phyloP scores from a whole-genome alignment of 768 basidiomycete genomes.

The Dioszegia crocea region DNA sequence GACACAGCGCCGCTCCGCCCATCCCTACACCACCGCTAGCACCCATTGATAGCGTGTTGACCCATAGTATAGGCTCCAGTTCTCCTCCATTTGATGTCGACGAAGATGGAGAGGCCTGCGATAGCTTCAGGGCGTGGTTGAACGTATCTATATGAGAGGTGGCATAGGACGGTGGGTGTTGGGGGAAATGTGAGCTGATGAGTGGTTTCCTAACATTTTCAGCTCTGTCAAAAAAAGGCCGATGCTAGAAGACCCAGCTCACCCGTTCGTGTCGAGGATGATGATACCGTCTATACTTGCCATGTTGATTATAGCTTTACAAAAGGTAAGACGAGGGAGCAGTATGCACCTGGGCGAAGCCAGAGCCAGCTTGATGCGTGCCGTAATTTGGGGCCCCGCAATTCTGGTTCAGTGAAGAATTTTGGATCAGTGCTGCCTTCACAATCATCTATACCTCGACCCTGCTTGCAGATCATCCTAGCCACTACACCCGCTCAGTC shows the following conservation, averaged over 20 bases:
- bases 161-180: conserved; percentile 70
- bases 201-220: conserved; percentile 58
- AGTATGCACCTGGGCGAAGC: not conserved
- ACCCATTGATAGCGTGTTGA: conserved; percentile 27
- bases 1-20: conserved; percentile 64
- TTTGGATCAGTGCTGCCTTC: not conserved
- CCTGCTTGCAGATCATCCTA: no score
- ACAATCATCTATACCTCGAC: not conserved
- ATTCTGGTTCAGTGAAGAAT: not conserved
- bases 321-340: not conserved
- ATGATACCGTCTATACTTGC: conserved; percentile 47
- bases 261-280: conserved; percentile 47
- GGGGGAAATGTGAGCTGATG: conserved; percentile 84
- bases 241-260: conserved; percentile 7
- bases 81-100: conserved; percentile 18
- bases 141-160: conserved; percentile 80
- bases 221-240: not conserved
- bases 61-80: conserved; percentile 45
- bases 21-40: conserved; percentile 16
- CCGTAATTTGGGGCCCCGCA: not conserved
- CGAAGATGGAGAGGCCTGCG: conserved; percentile 25
- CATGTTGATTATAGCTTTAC: conserved; percentile 20
- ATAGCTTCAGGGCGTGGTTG: conserved; percentile 66
- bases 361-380: not conserved
- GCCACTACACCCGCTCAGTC: no score